Conservation (phyloP, 257 asterid species). For the Verbascum thapsus region DNA sequence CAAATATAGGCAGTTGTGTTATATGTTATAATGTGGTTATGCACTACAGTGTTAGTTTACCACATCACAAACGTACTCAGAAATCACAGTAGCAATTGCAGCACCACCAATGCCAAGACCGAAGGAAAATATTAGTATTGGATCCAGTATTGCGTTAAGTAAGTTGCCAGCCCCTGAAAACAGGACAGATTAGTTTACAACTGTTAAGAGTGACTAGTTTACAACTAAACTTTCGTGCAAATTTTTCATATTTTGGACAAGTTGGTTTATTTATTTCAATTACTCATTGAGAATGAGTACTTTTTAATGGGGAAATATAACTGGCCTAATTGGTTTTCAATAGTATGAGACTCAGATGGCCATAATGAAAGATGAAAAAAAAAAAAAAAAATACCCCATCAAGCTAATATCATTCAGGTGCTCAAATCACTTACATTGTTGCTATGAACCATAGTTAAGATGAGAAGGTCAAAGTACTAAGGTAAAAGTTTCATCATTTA, state of each 20-base stretch:
- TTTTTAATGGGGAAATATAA: too few relatives aligned
- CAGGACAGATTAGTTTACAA: constrained; percentile 23
- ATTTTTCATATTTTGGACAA: too few relatives aligned
- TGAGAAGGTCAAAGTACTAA: too few relatives aligned
- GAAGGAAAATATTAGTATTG: constrained; percentile 63
- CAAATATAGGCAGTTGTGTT: background rate
- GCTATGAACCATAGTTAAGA: too few relatives aligned
- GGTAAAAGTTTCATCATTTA: too few relatives aligned
- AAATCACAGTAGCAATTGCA: constrained; percentile 87
- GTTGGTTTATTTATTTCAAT: too few relatives aligned
- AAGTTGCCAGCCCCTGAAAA: constrained; percentile 83
- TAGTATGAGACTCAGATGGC: background rate
- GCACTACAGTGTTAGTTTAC: constrained; percentile 57
- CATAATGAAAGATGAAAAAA: background rate
- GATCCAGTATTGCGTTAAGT: constrained; percentile 72
- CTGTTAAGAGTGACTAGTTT: too few relatives aligned
- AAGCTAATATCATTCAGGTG: constrained; percentile 6
- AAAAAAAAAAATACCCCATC: background rate
- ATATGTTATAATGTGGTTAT: constrained; percentile 24
- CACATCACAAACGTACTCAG: constrained; percentile 95
- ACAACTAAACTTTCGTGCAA: too few relatives aligned
- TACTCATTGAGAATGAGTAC: too few relatives aligned
- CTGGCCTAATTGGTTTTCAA: constrained; percentile 15
- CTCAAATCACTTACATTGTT: too few relatives aligned
- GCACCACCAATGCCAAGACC: constrained; percentile 89